Percentiles rank a stretch among this genome's conserved stretches.
Conservation (phyloP, 2,329 filamentous ascomycete species). For the Endothia cerciana region DNA sequence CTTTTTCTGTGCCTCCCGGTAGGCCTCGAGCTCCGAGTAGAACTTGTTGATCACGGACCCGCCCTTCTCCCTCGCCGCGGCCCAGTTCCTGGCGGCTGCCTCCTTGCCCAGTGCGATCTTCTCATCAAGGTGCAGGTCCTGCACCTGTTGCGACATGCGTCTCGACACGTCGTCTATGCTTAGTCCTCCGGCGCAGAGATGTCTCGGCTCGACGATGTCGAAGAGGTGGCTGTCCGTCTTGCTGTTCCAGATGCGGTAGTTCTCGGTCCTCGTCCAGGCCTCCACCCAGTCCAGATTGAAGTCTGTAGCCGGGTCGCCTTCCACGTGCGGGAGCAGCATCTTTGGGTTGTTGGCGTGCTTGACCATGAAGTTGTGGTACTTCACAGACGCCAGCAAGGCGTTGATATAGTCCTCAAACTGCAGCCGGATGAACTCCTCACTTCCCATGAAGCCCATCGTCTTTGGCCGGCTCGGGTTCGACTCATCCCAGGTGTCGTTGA, state of each 20-base stretch:
- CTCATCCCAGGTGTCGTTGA: constrained; percentile 97
- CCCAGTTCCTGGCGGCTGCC: constrained; percentile 85
- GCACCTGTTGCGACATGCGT: constrained; percentile 86
- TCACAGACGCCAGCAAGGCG: constrained; percentile 83
- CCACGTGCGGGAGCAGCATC: constrained; percentile 65
- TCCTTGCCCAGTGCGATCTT: constrained; percentile 82
- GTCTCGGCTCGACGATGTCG: constrained; percentile 88
- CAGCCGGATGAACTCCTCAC: constrained; percentile 94
- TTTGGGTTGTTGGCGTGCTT: constrained; percentile 60
- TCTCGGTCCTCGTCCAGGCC: constrained; percentile 86
- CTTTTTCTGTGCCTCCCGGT: constrained; percentile 74
- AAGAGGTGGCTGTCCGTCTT: constrained; percentile 87
- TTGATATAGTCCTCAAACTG: constrained; percentile 98
- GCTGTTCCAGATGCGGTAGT: constrained; percentile 85
- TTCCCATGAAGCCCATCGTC: constrained; percentile 91
- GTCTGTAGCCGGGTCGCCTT: constrained; percentile 83
- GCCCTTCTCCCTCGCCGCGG: constrained; percentile 85
- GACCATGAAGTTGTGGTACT: constrained; percentile 76
- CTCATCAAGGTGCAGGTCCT: constrained; percentile 92
- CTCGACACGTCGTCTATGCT: constrained; percentile 94
- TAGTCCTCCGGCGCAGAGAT: constrained; percentile 90
- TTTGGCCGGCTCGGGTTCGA: constrained; percentile 87
- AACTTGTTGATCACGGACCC: constrained; percentile 84
- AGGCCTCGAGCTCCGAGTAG: constrained; percentile 86
- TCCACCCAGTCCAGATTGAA: constrained; percentile 85